Base-by-base conservation (phyloP, 2,329 filamentous ascomycete genomes). In the Colletotrichum cuscutae region DNA sequence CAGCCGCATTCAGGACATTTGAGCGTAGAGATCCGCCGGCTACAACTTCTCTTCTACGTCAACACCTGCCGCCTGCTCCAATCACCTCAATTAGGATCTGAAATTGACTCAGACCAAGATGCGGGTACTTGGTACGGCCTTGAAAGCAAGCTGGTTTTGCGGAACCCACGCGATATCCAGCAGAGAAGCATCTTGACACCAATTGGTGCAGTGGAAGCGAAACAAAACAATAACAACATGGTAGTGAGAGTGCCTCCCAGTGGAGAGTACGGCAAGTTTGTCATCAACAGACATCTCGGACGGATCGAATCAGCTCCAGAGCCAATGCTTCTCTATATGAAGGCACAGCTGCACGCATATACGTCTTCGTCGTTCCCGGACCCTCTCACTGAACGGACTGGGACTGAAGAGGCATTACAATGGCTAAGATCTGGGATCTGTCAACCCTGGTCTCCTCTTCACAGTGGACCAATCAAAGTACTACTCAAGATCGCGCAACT, bases 361-460 rank as follows among this genome's bases (percentile, higher is more conserved):
- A 93, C 91, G 0, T 91, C 91, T 0, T 89, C 87, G 37, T 76
- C 86, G 0, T 46, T 93, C 0, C 86, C 89, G 0, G 92, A 93
- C 76, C 80, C 83, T 0, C 82, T 93, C 0, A 93, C 90, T 0
- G 81, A 84, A 0, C 83, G 86, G 0, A 93, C 90, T 0, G 92
- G 92, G 0, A 87, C 85, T 0, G 91, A 93, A 76, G 90, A 92
- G 78, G 86, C 89, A 0, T 71, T 90, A 0, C 79, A 84, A 2
- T 85, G 83, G 32, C 80, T 93, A 0, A 76, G 79, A 3, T 89
- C 89, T 0, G 88, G 86, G 0, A 79, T 80, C 1, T 87, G 85
- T 42, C 86, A 88, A 42, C 87, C 88, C 0, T 90, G 87, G 87
- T 76, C 68, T 0, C 80, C 83, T 0, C 57, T 86, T 1, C 53